Conservation (phyloP, 2,329 filamentous ascomycete species). For the Bipolaris oryzae region DNA sequence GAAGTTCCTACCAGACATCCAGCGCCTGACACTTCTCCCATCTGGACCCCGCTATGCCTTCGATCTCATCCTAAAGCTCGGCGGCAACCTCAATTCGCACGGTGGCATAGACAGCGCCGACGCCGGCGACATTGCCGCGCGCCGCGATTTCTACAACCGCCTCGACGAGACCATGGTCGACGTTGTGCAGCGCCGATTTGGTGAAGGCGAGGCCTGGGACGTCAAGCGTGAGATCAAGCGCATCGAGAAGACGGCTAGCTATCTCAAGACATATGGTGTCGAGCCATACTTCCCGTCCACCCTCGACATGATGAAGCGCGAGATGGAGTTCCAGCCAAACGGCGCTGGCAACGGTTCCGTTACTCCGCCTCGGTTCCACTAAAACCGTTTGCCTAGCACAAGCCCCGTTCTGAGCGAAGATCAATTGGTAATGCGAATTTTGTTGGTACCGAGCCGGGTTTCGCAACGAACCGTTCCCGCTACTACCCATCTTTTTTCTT, state of each 20-base stretch:
- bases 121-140: conserved; percentile 55
- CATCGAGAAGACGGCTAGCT: conserved; percentile 61
- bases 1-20: conserved; percentile 61
- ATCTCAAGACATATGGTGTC: conserved; percentile 58
- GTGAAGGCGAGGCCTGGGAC: conserved; percentile 59
- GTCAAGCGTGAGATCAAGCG: conserved; percentile 60
- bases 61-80: conserved; percentile 61
- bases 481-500: not conserved
- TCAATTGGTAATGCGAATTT: too few species aligned
- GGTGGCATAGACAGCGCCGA: conserved; percentile 58
- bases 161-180: conserved; percentile 60
- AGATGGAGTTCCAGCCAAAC: conserved; percentile 43
- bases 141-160: conserved; percentile 57
- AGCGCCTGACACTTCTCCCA: conserved; percentile 56
- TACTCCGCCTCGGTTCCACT: conserved; percentile 47
- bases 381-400: conserved; percentile 9
- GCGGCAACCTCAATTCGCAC: conserved; percentile 62
- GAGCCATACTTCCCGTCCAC: conserved; percentile 61
- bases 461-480: not conserved
- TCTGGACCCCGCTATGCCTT: conserved; percentile 58
- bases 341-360: conserved; percentile 35
- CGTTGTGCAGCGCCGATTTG: conserved; percentile 58
- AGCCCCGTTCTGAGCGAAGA: conserved; percentile 18
- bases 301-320: conserved; percentile 56
- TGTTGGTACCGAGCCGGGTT: too few species aligned